phyloP scores from a whole-genome alignment of 495 filamentous ascomycete species.

The Daldinia concentrica region DNA sequence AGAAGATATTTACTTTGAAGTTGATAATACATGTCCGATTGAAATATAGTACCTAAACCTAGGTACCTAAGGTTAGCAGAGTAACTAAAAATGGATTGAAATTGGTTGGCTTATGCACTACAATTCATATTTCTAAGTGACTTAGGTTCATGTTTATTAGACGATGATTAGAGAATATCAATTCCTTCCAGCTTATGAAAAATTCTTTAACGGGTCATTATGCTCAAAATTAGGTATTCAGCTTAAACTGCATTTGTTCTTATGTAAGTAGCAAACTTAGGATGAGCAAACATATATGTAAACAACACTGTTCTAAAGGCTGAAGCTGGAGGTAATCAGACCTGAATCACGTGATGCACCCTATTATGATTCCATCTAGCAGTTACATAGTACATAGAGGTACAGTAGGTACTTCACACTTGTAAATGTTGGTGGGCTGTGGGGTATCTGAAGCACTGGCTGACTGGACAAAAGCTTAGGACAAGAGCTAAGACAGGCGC shows the following conservation, averaged over 20 bases:
- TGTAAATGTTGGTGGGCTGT: constrained; percentile 8
- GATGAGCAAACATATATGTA: background rate
- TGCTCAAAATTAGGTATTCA: background rate
- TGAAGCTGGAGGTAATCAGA: background rate
- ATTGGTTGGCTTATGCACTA: background rate
- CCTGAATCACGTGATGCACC: constrained; percentile 15
- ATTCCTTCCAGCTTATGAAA: background rate
- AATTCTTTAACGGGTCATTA: background rate
- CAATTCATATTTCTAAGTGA: background rate
- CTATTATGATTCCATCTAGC: background rate
- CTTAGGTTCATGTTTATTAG: too few relatives aligned
- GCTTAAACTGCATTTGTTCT: too few relatives aligned
- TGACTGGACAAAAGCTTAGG: constrained; percentile 5
- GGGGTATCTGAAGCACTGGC: constrained; percentile 32
- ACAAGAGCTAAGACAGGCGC: constrained; percentile 29
- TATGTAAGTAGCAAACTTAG: background rate
- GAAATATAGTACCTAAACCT: too few relatives aligned
- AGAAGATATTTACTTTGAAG: background rate
- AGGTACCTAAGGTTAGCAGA: background rate
- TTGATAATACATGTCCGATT: background rate
- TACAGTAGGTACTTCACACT: background rate
- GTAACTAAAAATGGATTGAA: background rate
- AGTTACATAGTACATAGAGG: background rate
- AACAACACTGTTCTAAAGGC: background rate
- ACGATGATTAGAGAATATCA: background rate